Conservation (phyloP, 164 flowering plant genomes). For the Annona squamosa region DNA sequence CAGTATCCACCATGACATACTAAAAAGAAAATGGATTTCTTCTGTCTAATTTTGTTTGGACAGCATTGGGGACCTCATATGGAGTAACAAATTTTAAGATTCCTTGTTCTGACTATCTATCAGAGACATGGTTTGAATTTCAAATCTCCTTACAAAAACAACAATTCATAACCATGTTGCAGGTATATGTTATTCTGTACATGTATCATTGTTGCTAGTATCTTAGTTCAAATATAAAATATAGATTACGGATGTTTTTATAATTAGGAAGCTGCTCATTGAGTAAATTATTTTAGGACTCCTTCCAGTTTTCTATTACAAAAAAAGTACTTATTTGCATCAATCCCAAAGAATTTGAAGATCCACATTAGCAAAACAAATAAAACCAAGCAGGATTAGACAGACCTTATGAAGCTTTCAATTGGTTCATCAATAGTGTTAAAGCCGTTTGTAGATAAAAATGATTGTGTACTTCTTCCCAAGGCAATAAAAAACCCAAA, state of each 20-base stretch:
- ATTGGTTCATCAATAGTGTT: constrained; percentile 56
- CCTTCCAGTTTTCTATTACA: background rate
- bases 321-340: background rate
- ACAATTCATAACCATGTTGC: too few species aligned
- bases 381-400: constrained; percentile 1
- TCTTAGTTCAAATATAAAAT: too few species aligned
- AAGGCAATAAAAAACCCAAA: constrained; percentile 95
- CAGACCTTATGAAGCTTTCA: constrained; percentile 67
- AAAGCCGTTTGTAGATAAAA: constrained; percentile 60
- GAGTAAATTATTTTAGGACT: too few species aligned
- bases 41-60: background rate
- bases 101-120: too few species aligned
- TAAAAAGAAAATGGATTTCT: background rate
- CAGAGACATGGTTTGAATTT: too few species aligned
- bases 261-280: too few species aligned
- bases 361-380: background rate
- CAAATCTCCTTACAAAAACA: too few species aligned
- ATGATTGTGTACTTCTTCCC: constrained; percentile 78
- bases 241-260: too few species aligned
- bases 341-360: background rate
- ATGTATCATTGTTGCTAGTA: too few species aligned
- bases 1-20: background rate
- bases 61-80: background rate
- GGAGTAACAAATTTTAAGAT: too few species aligned
- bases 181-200: too few species aligned